A percentile compares a stretch with the other conserved stretches of the same genome.
Conservation (phyloP, 2,329 filamentous ascomycete genomes). For the Cryphonectria naterciae region DNA sequence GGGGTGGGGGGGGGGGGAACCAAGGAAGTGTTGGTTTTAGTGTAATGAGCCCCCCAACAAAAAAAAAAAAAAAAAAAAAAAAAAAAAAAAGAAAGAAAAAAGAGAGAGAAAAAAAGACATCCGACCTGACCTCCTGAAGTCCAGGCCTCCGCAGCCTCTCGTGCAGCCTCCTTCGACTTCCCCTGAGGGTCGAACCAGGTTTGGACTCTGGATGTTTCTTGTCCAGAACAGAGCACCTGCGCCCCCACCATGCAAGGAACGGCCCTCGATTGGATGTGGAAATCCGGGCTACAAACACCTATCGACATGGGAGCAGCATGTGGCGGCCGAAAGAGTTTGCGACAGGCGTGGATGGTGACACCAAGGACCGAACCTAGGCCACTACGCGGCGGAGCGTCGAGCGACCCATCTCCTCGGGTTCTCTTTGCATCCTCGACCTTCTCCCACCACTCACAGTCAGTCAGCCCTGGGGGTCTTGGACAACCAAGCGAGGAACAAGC, state of each 20-base stretch:
- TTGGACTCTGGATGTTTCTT: background rate
- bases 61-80: background rate
- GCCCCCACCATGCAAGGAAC: background rate
- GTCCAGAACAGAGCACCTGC: background rate
- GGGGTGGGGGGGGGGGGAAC: no score
- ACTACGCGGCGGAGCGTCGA: background rate
- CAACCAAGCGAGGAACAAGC: background rate
- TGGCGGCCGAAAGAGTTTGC: constrained; percentile 1
- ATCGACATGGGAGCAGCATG: background rate
- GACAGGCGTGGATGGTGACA: background rate
- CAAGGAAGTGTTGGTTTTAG: no score
- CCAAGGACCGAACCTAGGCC: background rate
- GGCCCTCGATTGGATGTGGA: constrained; percentile 6
- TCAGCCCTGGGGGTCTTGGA: background rate
- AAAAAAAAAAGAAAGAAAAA: no score
- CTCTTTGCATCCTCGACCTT: background rate
- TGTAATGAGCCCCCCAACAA: no score
- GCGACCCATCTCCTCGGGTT: background rate
- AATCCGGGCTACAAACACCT: constrained; percentile 12
- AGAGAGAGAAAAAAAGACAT: no score
- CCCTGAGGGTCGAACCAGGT: constrained; percentile 1
- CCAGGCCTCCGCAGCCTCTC: constrained; percentile 5
- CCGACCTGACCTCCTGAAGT: constrained; percentile 5
- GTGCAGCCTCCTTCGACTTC: constrained; percentile 5
- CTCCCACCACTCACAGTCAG: background rate